Conservation (phyloP, 495 filamentous ascomycete species). For the Aspergillus panamensis region DNA sequence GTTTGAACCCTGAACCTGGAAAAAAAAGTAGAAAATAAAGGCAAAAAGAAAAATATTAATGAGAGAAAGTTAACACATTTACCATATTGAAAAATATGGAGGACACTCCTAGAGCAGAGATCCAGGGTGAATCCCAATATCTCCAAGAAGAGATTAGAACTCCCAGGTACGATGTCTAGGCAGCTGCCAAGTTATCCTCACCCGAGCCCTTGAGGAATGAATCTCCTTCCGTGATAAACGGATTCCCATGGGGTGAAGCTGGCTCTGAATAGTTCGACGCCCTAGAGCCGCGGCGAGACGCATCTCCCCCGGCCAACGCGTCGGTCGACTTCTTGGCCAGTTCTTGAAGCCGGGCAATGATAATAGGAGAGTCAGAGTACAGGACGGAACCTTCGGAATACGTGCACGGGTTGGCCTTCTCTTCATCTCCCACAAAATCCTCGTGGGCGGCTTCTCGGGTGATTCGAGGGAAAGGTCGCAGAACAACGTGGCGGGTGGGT, state of each 20-base stretch:
- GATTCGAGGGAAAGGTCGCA: conserved; percentile 55
- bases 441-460: conserved; percentile 55
- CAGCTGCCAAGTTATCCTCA: conserved; percentile 1
- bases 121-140: too few relatives aligned
- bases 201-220: neutral
- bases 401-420: conserved; percentile 40
- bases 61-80: neutral
- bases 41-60: neutral
- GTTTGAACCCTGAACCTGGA: neutral
- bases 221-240: neutral
- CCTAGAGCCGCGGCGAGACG: conserved; percentile 19
- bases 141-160: neutral
- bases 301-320: conserved; percentile 22
- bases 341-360: conserved; percentile 49
- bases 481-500: conserved; percentile 41
- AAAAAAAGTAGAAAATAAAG: neutral
- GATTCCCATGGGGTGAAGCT: conserved; percentile 10
- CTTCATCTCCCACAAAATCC: conserved; percentile 41
- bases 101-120: too few relatives aligned
- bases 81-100: too few relatives aligned
- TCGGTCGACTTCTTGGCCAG: conserved; percentile 41
- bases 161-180: neutral
- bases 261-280: conserved; percentile 16
- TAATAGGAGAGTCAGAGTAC: conserved; percentile 52
- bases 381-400: conserved; percentile 52